Evolutionary conservation across 768 basidiomycete genomes (phyloP), one percentile per base, ranked within the genome.

Genomic region (Obba rivulosa): DNA sequence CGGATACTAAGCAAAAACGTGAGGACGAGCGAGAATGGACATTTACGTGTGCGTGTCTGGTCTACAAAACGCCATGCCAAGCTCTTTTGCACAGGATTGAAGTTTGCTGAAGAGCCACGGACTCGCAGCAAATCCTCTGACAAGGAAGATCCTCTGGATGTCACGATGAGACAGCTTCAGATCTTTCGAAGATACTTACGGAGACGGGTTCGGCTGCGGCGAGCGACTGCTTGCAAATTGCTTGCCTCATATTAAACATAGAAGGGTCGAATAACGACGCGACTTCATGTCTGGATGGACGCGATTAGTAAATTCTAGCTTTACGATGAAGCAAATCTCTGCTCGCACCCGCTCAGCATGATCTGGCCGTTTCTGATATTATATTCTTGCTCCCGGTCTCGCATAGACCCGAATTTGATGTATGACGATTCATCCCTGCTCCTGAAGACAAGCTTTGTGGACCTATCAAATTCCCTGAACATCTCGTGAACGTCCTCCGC

Each of bases 101-200:
- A 89, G 70, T 60, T 87, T 83, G 18, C 71, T 60, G 61, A 85
- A 87, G 21, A 89, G 68, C 84, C 85, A 88, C 0, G 85, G 83
- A 51, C 81, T 87, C 1, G 87, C 85, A 1, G 87, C 87, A 55
- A 87, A 90, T 41, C 87, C 87, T 57, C 87, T 87, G 13, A 90
- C 87, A 17, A 90, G 67, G 69, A 86, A 88, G 4, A 89, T 78
- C 14, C 82, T 84, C 84, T 87, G 22, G 28, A 31, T 7, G 28
- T 7, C 5, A 31, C 13, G 5, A 31, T 5, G 28, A 7, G 28
- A 31, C 13, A 31, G 5, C 28, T 31, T 5, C 28, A 5, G 13
- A 31, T 31, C 13, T 5, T 5, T 31, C 5, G 5, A 5, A 31
- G 28, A 31, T 31, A 31, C 28, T 31, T 31, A 31, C 28, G 28